These are phyloP conservation scores for Sphaerulina musiva DNA, from an alignment of 2,329 filamentous ascomycete genomes.

Conservation along the genomic window DNA sequence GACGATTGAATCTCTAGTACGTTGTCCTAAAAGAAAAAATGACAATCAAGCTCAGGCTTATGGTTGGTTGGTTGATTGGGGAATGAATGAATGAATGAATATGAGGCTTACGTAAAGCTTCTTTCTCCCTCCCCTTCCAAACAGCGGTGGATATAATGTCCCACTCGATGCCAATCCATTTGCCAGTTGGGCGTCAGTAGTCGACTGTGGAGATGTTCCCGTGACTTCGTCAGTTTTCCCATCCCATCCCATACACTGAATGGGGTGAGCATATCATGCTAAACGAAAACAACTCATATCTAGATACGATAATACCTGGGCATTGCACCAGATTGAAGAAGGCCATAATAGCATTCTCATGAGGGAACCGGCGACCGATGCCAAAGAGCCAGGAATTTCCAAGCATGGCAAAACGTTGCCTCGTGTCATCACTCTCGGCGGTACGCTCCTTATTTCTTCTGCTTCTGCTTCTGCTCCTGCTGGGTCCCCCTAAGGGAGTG, in stretches of 20 bases:
- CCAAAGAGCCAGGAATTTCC: constrained; percentile 60
- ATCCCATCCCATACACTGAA: too few species aligned
- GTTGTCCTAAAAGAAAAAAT: constrained; percentile 36
- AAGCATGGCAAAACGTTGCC: constrained; percentile 70
- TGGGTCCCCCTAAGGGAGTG: too few species aligned
- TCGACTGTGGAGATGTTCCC: constrained; percentile 87
- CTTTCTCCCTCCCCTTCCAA: constrained; percentile 22
- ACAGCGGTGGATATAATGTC: constrained; percentile 80
- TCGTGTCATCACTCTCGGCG: constrained; percentile 66
- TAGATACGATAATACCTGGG: constrained; percentile 76
- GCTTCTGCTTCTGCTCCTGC: too few species aligned
- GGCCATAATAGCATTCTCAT: constrained; percentile 71
- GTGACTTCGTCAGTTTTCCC: constrained; percentile 63
- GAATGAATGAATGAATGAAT: neutral
- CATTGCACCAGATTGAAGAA: constrained; percentile 77
- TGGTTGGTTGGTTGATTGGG: constrained; percentile 8
- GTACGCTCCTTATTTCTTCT: neutral
- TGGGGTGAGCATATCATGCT: too few species aligned
- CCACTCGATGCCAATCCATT: constrained; percentile 54
- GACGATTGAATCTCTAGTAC: constrained; percentile 80
- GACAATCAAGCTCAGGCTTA: constrained; percentile 17
- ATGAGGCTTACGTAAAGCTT: constrained; percentile 46
- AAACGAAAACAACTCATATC: too few species aligned
- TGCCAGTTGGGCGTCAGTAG: constrained; percentile 44
- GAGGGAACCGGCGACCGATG: constrained; percentile 62